A percentile compares a stretch with the other conserved stretches of the same genome.
Evolutionary conservation across 1,284 basidiomycete species (phyloP).

Genomic region (Boletus hoseneyae): DNA sequence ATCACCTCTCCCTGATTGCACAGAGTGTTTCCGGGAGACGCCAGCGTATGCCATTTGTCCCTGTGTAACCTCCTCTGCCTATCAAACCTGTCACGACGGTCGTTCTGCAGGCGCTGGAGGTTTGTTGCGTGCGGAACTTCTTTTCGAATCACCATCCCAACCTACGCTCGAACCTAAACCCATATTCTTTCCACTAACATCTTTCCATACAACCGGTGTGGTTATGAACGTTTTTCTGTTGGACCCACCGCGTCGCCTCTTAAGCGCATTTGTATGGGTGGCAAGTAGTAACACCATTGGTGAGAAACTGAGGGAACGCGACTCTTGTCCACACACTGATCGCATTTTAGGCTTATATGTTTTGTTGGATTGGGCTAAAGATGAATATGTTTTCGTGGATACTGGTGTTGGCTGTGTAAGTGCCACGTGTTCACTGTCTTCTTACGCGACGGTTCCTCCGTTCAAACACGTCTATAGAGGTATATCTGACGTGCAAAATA

Average conservation of each 20-base stretch:
- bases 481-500: constrained; percentile 7
- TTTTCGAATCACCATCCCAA: constrained; percentile 29
- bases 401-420: constrained; percentile 69
- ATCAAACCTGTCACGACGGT: constrained; percentile 7
- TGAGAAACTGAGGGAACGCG: constrained; percentile 5
- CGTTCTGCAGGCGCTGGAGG: constrained; percentile 5
- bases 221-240: constrained; percentile 77
- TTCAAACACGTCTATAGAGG: constrained; percentile 1
- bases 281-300: constrained; percentile 37
- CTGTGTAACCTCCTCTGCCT: constrained; percentile 4
- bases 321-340: constrained; percentile 38
- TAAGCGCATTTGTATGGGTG: constrained; percentile 67
- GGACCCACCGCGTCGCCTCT: constrained; percentile 56
- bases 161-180: constrained; percentile 29
- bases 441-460: constrained; percentile 4
- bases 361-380: constrained; percentile 61
- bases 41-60: constrained; percentile 4
- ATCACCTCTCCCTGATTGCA: constrained; percentile 26
- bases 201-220: constrained; percentile 60
- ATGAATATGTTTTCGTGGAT: constrained; percentile 66
- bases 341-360: constrained; percentile 51
- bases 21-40: constrained; percentile 17
- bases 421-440: constrained; percentile 20
- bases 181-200: constrained; percentile 52
- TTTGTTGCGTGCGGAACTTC: constrained; percentile 10